Evolutionary conservation across 1,139 yeast species (phyloP).

Genomic region (Pichia sp.): DNA sequence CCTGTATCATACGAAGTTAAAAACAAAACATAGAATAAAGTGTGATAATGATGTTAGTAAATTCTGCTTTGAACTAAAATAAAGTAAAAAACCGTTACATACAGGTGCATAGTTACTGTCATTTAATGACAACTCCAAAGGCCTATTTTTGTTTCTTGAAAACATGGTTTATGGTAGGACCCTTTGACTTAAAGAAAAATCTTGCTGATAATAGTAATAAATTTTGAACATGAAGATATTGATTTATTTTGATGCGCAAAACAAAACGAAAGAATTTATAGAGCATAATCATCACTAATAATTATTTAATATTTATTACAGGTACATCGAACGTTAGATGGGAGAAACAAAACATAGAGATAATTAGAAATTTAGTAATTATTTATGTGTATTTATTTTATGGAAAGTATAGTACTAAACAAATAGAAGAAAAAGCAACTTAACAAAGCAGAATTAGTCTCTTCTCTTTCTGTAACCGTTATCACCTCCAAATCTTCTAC

Average conservation of each 20-base stretch:
- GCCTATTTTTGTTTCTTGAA: conserved; percentile 22
- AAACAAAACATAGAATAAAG: background rate
- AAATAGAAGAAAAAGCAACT: conserved; percentile 3
- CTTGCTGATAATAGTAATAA: no score
- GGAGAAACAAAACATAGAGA: conserved; percentile 14
- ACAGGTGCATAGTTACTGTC: conserved; percentile 28
- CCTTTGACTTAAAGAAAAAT: no score
- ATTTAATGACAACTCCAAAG: conserved; percentile 20
- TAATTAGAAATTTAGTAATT: conserved; percentile 1
- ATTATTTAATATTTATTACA: no score
- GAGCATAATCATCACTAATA: no score
- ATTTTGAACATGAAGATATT: no score
- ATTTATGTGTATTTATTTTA: conserved; percentile 4
- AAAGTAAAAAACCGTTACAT: conserved; percentile 9
- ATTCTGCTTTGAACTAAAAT: no score
- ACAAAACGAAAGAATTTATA: no score
- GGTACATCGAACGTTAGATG: no score
- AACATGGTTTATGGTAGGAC: conserved; percentile 7
- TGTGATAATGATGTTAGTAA: no score
- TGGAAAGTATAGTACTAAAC: conserved; percentile 7
- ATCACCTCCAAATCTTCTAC: conserved; percentile 31
- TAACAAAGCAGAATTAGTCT: conserved; percentile 21
- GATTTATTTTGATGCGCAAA: no score
- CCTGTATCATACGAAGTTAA: conserved; percentile 9
- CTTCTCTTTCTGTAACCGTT: conserved; percentile 41